Conservation (phyloP, 2,329 filamentous ascomycete species). For the Alternaria viburni region DNA sequence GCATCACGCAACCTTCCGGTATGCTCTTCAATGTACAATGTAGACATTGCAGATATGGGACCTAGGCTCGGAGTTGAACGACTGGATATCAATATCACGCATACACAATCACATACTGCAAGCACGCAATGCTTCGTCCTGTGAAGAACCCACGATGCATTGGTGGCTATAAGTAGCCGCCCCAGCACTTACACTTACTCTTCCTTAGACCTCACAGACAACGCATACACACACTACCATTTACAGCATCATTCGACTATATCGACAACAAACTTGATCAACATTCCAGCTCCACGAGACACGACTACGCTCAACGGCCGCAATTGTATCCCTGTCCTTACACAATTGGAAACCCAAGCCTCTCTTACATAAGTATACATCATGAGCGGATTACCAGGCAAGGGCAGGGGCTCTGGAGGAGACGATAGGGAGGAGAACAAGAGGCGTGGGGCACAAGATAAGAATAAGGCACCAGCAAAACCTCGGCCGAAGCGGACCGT, state of each 20-base stretch:
- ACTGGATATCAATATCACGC: background rate
- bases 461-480: too few species aligned
- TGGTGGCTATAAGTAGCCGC: background rate
- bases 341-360: too few species aligned
- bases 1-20: background rate
- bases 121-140: background rate
- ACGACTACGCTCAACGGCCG: background rate
- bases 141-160: background rate
- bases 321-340: too few species aligned
- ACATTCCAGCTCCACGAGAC: background rate
- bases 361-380: too few species aligned
- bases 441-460: too few species aligned
- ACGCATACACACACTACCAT: background rate
- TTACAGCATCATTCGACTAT: background rate
- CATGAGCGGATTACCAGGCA: too few species aligned
- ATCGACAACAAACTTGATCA: background rate
- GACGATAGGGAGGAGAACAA: too few species aligned
- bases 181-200: background rate
- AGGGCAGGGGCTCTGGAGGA: too few species aligned
- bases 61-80: background rate
- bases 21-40: background rate
- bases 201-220: background rate
- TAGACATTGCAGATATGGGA: background rate
- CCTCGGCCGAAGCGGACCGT: too few species aligned
- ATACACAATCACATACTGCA: background rate